Base-by-base conservation (phyloP, 495 filamentous ascomycete genomes). In the Chaetomidium leptoderma region DNA sequence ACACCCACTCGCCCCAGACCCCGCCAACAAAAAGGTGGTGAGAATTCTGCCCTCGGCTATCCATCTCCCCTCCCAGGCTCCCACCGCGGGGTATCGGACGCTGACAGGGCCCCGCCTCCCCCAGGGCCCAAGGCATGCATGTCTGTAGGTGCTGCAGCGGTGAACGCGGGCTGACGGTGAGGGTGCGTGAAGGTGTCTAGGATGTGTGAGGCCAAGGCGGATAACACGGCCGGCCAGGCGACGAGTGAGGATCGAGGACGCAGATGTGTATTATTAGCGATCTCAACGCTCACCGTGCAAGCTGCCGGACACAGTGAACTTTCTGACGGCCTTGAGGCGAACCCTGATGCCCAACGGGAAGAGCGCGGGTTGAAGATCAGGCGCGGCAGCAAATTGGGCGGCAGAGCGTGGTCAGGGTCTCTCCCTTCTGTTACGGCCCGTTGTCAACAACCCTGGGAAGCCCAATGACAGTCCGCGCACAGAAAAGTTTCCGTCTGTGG, bases 131-230 rank as follows among this genome's bases (percentile, higher is more conserved):
- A 37, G 32, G 39, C 14, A 17, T 42, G 16, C 40, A 24, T 21
- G 40, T 44, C 19, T 39, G 16, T 10, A 24, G 8, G 43, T 29
- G n/a, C 26, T 11, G 43, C 43, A 46, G 26, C 26, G 43, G 43
- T 29, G 43, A 46, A 29, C 3, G 47, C 4, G 17, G 32, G 11
- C 21, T 24, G 7, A 19, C 27, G 47, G 30, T 48, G 47, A 36
- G 24, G n/a, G n/a, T n/a, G n/a, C n/a, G n/a, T n/a, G n/a, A n/a
- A n/a, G n/a, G n/a, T n/a, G n/a, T n/a, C n/a, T n/a, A n/a, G n/a
- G n/a, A 30, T 36, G 30, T 17, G 47, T 21, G 47, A 36, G 39
- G 47, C 47, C 47, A 50, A 50, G 47, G 17, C 47, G 30, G 47
- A 24, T 50, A 50, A 24, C 9, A 23, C 47, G 47, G 29, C 30